Evolutionary conservation across 495 filamentous ascomycete species (phyloP), one percentile per base, ranked within the genome.

Genomic region (Glarea lozoyensis): DNA sequence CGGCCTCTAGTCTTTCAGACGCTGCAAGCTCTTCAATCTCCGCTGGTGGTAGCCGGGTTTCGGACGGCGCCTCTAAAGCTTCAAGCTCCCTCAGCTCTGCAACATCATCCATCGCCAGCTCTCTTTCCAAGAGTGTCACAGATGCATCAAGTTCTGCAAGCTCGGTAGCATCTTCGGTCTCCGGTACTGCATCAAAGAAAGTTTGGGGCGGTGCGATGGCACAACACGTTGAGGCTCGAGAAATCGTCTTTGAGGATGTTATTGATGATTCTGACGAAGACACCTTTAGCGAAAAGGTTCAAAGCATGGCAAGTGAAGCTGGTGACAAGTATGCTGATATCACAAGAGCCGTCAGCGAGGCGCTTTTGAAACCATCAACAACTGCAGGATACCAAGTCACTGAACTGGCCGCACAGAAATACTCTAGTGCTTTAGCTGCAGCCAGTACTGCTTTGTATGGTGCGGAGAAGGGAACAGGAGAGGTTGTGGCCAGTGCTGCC

Each of bases 401-500:
- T 4, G 71, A 65, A 25, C 43, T 76, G 12, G 75, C 72, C n/a
- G 49, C 42, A 2, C 42, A 48, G 12, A 43, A 56, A 27, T 80
- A 81, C 47, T 66, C 65, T 13, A 67, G 63, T 47, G 78, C 76
- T 11, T 49, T 80, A 25, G 53, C 61, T 19, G 78, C 76, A 27
- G 78, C 79, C 10, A 78, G 73, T 19, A 68, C 59, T 25, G 72
- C 67, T 19, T 53, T 81, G 0, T 78, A 81, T 53, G 78, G 78
- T 12, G 72, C 73, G 2, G 57, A 68, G 31, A 61, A 73, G 47
- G 66, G 68, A n/a, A 53, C 61, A 15, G 62, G 54, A 5, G 73
- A 75, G 48, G 71, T 67, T 17, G 51, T 69, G 9, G 60, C 66
- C 6, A 73, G 66, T 35, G 65, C 68, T 15, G 78, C 69, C n/a